Evolutionary conservation across 2,329 filamentous ascomycete genomes (phyloP), one percentile per base, ranked within the genome.

Genomic region (Monosporascus sp.): DNA sequence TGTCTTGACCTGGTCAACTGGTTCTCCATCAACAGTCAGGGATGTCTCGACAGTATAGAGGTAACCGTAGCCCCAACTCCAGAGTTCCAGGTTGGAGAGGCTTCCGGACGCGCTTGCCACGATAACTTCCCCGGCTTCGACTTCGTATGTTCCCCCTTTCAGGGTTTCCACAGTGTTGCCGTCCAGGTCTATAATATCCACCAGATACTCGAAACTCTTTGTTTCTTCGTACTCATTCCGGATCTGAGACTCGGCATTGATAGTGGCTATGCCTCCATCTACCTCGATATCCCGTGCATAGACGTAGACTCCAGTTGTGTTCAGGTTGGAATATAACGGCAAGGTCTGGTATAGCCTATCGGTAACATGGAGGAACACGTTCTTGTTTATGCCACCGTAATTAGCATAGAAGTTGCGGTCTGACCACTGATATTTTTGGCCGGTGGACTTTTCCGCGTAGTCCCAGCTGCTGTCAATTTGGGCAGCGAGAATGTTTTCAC

Each of bases 341-440:
- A 49, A 9, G 14, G 48, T 49, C 20, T 49, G 48, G 27, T 49
- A 40, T 16, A 49, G 48, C 11, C 20, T 37, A 20, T 37, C 20
- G 5, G 48, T 38, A 37, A 37, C 31, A 37, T 40, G 35, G 14
- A 49, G 14, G 27, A 27, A 49, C 8, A 37, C 48, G 26, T 49
- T 49, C 48, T 49, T 49, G 48, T 49, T 49, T 31, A 49, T 40
- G 35, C 48, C 48, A 17, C 48, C 48, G 22, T 49, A 49, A 31
- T 49, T 49, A 37, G 48, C 48, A 31, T 49, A 49, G 19, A 49
- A 49, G 48, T 49, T 49, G 2, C 40, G 16, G 27, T 49, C 48
- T 20, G 24, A 27, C 48, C 37, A 50, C 16, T 41, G 37, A 4
- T 50, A 43, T 7, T 20, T 20, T 27, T 37, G 43, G 14, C 43